phyloP scores from a whole-genome alignment of 768 basidiomycete genomes.

The Hypholoma sublateritium region DNA sequence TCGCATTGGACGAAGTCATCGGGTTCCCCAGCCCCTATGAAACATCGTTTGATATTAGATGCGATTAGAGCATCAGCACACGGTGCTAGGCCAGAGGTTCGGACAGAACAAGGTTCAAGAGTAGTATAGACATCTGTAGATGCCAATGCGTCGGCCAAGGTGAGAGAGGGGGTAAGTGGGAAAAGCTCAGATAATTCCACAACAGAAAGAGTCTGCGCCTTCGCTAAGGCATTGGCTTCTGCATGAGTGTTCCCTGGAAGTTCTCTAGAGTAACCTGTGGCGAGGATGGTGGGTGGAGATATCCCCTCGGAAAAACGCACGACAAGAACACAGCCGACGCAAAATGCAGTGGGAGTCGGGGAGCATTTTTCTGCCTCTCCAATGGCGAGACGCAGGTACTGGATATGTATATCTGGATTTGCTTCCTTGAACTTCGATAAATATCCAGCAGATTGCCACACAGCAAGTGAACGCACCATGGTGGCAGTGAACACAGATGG shows the following conservation, averaged over 20 bases:
- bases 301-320: conserved; percentile 38
- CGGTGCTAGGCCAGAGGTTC: conserved; percentile 83
- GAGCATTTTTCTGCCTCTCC: conserved; percentile 68
- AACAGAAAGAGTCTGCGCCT: conserved; percentile 50
- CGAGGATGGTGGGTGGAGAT: conserved; percentile 50
- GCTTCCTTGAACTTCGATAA: conserved; percentile 4
- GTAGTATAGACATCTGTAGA: conserved; percentile 88
- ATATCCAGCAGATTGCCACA: neutral
- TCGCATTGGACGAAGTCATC: conserved; percentile 94
- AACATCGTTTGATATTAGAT: conserved; percentile 70
- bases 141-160: conserved; percentile 49
- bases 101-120: conserved; percentile 91
- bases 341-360: conserved; percentile 78
- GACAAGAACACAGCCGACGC: conserved; percentile 85
- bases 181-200: conserved; percentile 46
- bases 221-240: conserved; percentile 89
- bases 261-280: conserved; percentile 89
- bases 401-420: conserved; percentile 20
- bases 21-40: conserved; percentile 89
- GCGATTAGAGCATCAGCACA: conserved; percentile 84
- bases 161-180: conserved; percentile 30
- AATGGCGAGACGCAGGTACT: conserved; percentile 65
- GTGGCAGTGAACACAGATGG: conserved; percentile 2
- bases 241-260: conserved; percentile 95
- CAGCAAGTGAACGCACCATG: neutral